Evolutionary conservation across 352 stramenopile genomes (phyloP), one percentile per base, ranked within the genome.

Genomic region (Pythium guiyangense): DNA sequence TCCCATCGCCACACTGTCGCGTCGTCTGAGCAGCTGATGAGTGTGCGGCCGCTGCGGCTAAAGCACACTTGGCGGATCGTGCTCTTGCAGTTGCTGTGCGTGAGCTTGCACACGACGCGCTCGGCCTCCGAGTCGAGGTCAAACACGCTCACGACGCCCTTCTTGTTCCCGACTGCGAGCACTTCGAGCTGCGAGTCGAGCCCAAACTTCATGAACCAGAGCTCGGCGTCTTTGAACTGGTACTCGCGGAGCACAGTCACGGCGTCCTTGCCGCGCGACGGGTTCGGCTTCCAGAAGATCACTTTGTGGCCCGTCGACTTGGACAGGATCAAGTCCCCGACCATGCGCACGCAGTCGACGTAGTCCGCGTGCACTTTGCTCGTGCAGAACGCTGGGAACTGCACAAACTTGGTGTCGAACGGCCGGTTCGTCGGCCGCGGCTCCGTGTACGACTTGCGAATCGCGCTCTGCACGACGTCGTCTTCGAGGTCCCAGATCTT

Each of bases 401-500:
- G 90, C 50, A 93, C 66, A 55, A 92, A 90, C 58, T 90, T 81
- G 37, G 88, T 92, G 58, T 80, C 71, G 47, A 96, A 96, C 20
- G 74, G 75, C 37, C 82, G 75, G 56, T 81, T 70, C 25, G 72
- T 66, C 17, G 80, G 69, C 2, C 84, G 77, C 25, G 77, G 70
- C 45, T 87, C 72, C 22, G 73, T 88, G 67, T 94, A 92, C 53
- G 79, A 89, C 57, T 84, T 84, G 34, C 68, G 63, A 45, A 95
- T 91, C 6, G 84, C 86, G n/a, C 58, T 76, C 56, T 88, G 72
- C 54, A 96, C 74, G 2, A 73, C 70, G 15, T 79, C 66, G 39
- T 84, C 74, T 48, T 93, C 80, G 20, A 97, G 76, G 57, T 91
- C 84, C 94, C 94, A 98, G n/a, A 98, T 71, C 60, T 97, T 97